These are phyloP conservation scores for Stenogyne calaminthoides DNA, from an alignment of 305 asterid genomes.

Conservation along the genomic window DNA sequence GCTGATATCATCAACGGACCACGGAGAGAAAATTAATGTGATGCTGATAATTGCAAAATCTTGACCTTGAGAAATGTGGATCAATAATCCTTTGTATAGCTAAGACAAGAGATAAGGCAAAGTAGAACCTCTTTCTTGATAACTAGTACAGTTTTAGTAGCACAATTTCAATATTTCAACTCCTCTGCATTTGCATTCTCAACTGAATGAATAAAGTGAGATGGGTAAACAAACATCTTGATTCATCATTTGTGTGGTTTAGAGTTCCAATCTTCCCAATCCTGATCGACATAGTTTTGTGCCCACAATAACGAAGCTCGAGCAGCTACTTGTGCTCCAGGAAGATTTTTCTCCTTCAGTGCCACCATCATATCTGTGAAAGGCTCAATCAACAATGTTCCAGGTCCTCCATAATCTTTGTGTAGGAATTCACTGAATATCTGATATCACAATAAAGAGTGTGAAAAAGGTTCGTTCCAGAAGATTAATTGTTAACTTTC, in stretches of 20 bases:
- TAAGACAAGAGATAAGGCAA: conserved; percentile 34
- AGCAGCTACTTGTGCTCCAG: conserved; percentile 60
- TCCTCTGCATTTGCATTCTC: conserved; percentile 5
- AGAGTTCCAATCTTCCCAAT: conserved; percentile 44
- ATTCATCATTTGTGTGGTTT: conserved; percentile 22
- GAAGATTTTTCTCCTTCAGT: conserved; percentile 67
- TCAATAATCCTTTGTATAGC: conserved; percentile 46
- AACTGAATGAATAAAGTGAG: neutral
- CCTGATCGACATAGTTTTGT: conserved; percentile 35
- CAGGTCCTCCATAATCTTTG: conserved; percentile 74
- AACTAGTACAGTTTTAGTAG: conserved; percentile 24
- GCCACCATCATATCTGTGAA: conserved; percentile 73
- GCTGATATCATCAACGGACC: conserved; percentile 31
- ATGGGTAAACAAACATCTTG: neutral
- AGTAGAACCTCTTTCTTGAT: conserved; percentile 34
- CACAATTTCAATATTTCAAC: conserved; percentile 7
- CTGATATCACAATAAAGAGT: conserved; percentile 36
- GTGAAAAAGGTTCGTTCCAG: neutral
- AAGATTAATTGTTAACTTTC: neutral
- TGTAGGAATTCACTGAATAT: conserved; percentile 60
- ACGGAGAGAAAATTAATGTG: conserved; percentile 23
- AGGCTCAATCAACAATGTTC: conserved; percentile 71
- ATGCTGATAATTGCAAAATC: conserved; percentile 19
- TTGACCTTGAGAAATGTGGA: conserved; percentile 28
- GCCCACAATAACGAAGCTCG: conserved; percentile 50